These are phyloP conservation scores for Candida albicans DNA, from an alignment of 1,139 yeast species.

Conservation along the genomic window DNA sequence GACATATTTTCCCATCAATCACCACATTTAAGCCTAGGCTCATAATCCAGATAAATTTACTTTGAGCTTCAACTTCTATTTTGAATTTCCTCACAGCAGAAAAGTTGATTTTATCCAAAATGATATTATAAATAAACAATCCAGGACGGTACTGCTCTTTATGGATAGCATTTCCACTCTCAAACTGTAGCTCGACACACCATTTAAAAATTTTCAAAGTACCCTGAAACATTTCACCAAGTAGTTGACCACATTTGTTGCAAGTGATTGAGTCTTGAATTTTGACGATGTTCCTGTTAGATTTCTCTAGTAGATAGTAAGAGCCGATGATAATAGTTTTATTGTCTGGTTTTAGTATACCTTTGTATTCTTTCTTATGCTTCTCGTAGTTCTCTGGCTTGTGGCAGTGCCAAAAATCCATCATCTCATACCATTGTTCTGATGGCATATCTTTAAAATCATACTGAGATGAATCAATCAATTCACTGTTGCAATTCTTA, in stretches of 20 bases:
- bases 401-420: slow-evolving; percentile 99
- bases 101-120: slow-evolving; percentile 48
- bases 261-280: slow-evolving; percentile 23
- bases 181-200: slow-evolving; percentile 43
- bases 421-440: slow-evolving; percentile 89
- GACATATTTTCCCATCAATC: slow-evolving; percentile 16
- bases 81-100: slow-evolving; percentile 52
- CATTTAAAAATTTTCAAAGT: slow-evolving; percentile 56
- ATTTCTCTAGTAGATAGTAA: slow-evolving; percentile 51
- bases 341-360: slow-evolving; percentile 45
- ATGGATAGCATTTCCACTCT: background rate
- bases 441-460: slow-evolving; percentile 75
- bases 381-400: slow-evolving; percentile 56
- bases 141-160: slow-evolving; percentile 27
- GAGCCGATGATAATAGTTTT: slow-evolving; percentile 55
- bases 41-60: slow-evolving; percentile 64
- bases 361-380: slow-evolving; percentile 27
- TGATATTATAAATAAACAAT: slow-evolving; percentile 36
- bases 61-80: slow-evolving; percentile 62
- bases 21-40: slow-evolving; percentile 44
- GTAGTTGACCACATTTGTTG: slow-evolving; percentile 22
- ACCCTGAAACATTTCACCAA: slow-evolving; percentile 35
- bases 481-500: slow-evolving; percentile 22
- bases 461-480: slow-evolving; percentile 30
- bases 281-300: slow-evolving; percentile 15